Conservation (phyloP, 2,329 filamentous ascomycete genomes). For the Pseudogymnoascus sp. region DNA sequence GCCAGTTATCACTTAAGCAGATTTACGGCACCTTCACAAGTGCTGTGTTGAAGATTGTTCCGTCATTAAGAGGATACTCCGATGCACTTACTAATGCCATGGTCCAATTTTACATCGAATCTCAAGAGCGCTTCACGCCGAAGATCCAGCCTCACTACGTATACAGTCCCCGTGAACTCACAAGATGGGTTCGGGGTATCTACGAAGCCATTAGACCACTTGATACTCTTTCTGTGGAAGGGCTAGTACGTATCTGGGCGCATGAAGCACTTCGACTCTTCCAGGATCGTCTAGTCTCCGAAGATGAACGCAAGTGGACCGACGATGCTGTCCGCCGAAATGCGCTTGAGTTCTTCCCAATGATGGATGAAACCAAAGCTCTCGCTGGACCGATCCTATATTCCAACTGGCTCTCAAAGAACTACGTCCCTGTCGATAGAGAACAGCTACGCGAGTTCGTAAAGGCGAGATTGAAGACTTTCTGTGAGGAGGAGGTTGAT, state of each 20-base stretch:
- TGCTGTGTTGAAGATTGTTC: constrained; percentile 93
- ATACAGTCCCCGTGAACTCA: constrained; percentile 97
- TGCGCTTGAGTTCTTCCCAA: constrained; percentile 86
- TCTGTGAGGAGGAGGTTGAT: constrained; percentile 98
- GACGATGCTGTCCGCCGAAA: constrained; percentile 79
- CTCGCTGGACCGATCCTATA: constrained; percentile 90
- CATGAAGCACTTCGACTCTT: constrained; percentile 94
- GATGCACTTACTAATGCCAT: constrained; percentile 93
- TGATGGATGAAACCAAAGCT: constrained; percentile 82
- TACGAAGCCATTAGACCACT: constrained; percentile 94
- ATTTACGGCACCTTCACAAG: constrained; percentile 99
- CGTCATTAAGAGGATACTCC: constrained; percentile 86
- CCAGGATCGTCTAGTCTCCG: constrained; percentile 90
- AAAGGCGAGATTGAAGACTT: constrained; percentile 91
- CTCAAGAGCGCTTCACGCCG: constrained; percentile 87
- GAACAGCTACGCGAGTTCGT: constrained; percentile 95
- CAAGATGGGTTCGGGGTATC: constrained; percentile 91
- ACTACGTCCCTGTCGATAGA: constrained; percentile 93
- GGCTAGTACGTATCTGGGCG: constrained; percentile 92
- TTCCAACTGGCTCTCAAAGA: constrained; percentile 98
- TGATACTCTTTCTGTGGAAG: constrained; percentile 79
- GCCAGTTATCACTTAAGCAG: constrained; percentile 85
- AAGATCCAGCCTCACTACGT: constrained; percentile 98
- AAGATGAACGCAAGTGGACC: constrained; percentile 93
- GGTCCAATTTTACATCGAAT: constrained; percentile 93